These are phyloP conservation scores for Calonectria pauciramosa DNA, from an alignment of 2,329 filamentous ascomycete genomes.

Conservation along the genomic window DNA sequence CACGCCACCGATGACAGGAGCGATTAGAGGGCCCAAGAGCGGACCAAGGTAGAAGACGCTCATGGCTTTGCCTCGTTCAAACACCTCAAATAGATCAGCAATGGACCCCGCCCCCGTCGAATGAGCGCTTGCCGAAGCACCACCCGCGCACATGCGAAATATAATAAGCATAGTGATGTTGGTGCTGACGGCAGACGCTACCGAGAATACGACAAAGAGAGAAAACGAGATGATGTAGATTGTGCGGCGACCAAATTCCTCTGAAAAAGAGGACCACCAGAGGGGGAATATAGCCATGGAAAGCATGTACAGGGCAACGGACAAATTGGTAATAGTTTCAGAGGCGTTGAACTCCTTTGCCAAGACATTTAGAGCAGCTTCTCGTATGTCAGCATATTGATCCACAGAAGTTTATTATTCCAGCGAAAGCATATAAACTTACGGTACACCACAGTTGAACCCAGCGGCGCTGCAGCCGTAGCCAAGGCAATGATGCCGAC, in stretches of 20 bases:
- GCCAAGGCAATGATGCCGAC: constrained; percentile 84
- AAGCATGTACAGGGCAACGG: constrained; percentile 85
- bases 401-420: neutral
- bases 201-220: constrained; percentile 79
- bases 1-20: constrained; percentile 82
- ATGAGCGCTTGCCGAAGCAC: constrained; percentile 84
- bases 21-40: constrained; percentile 79
- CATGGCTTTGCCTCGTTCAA: constrained; percentile 84
- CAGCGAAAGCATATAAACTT: constrained; percentile 50
- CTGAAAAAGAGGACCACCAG: constrained; percentile 89
- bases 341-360: constrained; percentile 72
- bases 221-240: constrained; percentile 83
- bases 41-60: constrained; percentile 86
- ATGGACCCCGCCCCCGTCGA: constrained; percentile 88
- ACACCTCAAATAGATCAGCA: constrained; percentile 82
- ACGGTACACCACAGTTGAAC: constrained; percentile 88
- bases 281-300: constrained; percentile 87
- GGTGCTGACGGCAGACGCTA: constrained; percentile 76
- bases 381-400: constrained; percentile 24
- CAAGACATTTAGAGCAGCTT: constrained; percentile 78
- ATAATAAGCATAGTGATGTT: constrained; percentile 83
- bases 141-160: constrained; percentile 81
- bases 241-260: constrained; percentile 78
- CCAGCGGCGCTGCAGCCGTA: constrained; percentile 83
- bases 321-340: constrained; percentile 79